Conservation (phyloP, 1,284 basidiomycete genomes). For the Trichosporon coremiiforme region DNA sequence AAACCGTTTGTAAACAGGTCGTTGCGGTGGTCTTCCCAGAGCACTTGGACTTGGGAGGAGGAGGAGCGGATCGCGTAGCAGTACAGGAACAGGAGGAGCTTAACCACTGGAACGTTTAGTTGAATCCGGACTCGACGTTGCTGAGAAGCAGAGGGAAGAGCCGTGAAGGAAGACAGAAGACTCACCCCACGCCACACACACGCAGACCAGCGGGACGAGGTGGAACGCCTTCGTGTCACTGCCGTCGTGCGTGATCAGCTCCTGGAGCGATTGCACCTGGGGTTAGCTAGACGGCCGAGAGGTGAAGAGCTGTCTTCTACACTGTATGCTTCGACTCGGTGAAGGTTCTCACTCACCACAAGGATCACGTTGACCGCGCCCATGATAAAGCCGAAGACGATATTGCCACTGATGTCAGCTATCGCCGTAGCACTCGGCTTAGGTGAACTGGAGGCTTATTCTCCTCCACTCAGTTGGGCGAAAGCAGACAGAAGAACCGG, state of each 20-base stretch:
- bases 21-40: slow-evolving; percentile 95
- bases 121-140: too few species aligned
- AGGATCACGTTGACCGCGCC: slow-evolving; percentile 48
- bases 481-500: too few species aligned
- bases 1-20: slow-evolving; percentile 70
- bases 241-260: slow-evolving; percentile 65
- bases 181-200: slow-evolving; percentile 75
- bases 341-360: slow-evolving; percentile 34
- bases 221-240: slow-evolving; percentile 70
- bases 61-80: slow-evolving; percentile 75
- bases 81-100: slow-evolving; percentile 82
- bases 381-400: slow-evolving; percentile 17
- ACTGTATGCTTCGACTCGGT: too few species aligned
- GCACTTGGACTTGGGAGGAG: slow-evolving; percentile 85
- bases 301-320: too few species aligned
- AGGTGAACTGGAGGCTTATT: too few species aligned
- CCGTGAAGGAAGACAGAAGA: not conserved
- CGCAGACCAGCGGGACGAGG: slow-evolving; percentile 77
- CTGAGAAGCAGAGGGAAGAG: too few species aligned
- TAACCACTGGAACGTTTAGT: slow-evolving; percentile 64
- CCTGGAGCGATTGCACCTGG: slow-evolving; percentile 73
- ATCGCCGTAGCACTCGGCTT: too few species aligned
- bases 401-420: slow-evolving; percentile 18
- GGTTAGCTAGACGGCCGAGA: not conserved
- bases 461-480: too few species aligned